A percentile compares a stretch with the other conserved stretches of the same genome.
Conservation (phyloP, 495 filamentous ascomycete genomes). For the Daldinia grandis region DNA sequence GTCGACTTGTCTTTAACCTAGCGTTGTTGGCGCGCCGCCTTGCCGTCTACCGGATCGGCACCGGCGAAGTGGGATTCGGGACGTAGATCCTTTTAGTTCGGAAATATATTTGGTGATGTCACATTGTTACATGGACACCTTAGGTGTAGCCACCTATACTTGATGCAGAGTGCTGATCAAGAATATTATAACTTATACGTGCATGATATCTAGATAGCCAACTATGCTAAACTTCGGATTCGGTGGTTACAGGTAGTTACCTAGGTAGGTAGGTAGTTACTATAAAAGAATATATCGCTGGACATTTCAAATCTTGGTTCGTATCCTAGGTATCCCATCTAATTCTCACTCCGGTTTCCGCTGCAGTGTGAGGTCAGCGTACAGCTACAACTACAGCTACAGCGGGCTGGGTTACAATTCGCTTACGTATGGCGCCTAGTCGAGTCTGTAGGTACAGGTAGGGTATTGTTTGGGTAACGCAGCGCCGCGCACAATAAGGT, state of each 20-base stretch:
- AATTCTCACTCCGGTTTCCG: background rate
- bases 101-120: conserved; percentile 17
- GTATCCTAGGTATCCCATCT: background rate
- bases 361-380: conserved; percentile 32
- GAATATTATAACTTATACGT: background rate
- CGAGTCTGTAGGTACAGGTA: background rate
- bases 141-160: too few species aligned
- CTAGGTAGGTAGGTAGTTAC: too few species aligned
- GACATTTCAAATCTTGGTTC: background rate
- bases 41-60: conserved; percentile 26
- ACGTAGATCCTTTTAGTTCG: conserved; percentile 21
- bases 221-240: background rate
- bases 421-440: conserved; percentile 24
- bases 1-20: conserved; percentile 22
- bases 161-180: too few species aligned
- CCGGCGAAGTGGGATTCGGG: conserved; percentile 23
- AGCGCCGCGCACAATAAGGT: background rate
- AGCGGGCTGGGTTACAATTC: conserved; percentile 1
- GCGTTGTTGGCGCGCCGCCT: conserved; percentile 17
- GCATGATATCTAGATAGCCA: background rate
- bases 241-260: too few species aligned
- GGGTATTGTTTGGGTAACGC: background rate
- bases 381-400: conserved; percentile 11
- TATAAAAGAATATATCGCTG: too few species aligned
- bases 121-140: conserved; percentile 1